phyloP scores from a whole-genome alignment of 139 green algal species.

The Microglena sp. region DNA sequence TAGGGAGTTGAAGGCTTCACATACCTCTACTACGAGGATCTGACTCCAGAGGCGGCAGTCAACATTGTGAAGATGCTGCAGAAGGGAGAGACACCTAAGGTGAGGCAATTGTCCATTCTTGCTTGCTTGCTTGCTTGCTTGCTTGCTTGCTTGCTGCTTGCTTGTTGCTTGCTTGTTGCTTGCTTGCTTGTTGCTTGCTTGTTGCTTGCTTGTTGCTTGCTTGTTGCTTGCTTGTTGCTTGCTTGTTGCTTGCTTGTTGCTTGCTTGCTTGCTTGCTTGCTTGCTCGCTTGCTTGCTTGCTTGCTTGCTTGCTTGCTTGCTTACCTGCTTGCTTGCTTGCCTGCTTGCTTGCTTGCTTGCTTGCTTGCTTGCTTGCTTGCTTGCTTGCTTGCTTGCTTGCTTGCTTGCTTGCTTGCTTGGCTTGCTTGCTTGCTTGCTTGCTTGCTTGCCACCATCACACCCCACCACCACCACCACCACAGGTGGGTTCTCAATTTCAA shows the following conservation, averaged over 20 bases:
- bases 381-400: neutral
- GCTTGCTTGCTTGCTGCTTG: neutral
- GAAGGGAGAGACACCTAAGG: constrained; percentile 54
- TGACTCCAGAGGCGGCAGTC: constrained; percentile 72
- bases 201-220: neutral
- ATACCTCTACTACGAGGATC: constrained; percentile 94
- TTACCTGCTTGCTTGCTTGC: neutral
- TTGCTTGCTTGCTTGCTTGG: neutral
- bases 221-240: neutral
- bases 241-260: neutral
- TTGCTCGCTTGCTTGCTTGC: neutral
- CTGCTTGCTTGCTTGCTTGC: neutral
- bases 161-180: neutral
- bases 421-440: neutral
- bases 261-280: neutral
- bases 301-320: neutral
- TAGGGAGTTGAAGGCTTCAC: constrained; percentile 68
- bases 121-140: neutral
- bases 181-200: neutral
- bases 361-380: neutral
- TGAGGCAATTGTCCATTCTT: neutral
- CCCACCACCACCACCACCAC: neutral
- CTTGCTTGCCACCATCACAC: neutral
- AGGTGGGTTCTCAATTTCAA: constrained; percentile 66
- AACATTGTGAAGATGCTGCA: constrained; percentile 72